phyloP scores from a whole-genome alignment of 1,284 basidiomycete genomes.

The Neolentinus lepideus region DNA sequence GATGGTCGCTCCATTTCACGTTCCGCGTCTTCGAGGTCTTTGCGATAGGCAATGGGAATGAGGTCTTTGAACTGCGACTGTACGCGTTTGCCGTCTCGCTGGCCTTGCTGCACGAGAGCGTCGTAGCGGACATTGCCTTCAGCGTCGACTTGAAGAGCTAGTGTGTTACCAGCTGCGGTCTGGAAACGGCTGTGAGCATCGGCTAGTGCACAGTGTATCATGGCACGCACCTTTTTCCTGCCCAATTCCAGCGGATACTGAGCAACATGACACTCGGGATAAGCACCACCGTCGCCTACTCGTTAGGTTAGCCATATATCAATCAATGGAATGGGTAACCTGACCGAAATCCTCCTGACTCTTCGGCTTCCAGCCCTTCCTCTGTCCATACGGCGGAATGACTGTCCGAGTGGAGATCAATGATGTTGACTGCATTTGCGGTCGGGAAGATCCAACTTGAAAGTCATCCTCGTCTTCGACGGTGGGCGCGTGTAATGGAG shows the following conservation, averaged over 20 bases:
- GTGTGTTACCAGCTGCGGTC: constrained; percentile 86
- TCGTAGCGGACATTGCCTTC: constrained; percentile 97
- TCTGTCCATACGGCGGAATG: constrained; percentile 79
- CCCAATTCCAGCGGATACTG: constrained; percentile 97
- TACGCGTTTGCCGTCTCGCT: constrained; percentile 77
- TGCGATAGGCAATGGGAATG: constrained; percentile 86
- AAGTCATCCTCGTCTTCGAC: constrained; percentile 53
- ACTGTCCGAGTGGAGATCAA: constrained; percentile 41
- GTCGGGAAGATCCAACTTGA: constrained; percentile 15
- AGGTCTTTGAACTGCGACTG: constrained; percentile 98
- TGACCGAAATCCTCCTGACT: constrained; percentile 78
- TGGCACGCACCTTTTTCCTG: constrained; percentile 72
- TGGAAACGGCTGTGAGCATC: constrained; percentile 21
- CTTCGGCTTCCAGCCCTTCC: constrained; percentile 83
- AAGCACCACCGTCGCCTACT: constrained; percentile 86
- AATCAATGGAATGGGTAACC: constrained; percentile 15
- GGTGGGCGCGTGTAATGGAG: constrained; percentile 49
- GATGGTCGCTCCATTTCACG: constrained; percentile 86
- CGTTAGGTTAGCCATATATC: constrained; percentile 1
- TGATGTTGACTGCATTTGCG: constrained; percentile 28
- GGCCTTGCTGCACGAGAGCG: constrained; percentile 93
- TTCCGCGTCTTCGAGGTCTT: constrained; percentile 75
- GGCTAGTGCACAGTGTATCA: background rate
- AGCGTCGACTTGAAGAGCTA: constrained; percentile 93
- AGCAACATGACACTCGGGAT: constrained; percentile 95